Evolutionary conservation across 306 rosid genomes (phyloP).

Genomic region (Canavalia gladiata): DNA sequence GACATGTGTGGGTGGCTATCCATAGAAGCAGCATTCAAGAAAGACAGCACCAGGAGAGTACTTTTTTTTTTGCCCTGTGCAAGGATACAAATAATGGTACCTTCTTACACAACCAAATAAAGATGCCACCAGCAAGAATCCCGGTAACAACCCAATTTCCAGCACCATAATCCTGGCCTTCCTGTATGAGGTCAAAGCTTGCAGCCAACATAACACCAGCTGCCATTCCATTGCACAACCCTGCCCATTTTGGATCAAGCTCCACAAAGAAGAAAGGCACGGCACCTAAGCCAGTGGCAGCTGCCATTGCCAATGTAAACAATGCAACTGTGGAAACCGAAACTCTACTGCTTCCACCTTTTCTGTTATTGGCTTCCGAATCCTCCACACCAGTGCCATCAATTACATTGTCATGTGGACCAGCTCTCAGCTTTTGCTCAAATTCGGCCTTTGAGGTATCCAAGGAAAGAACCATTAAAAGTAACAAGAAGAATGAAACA

Average conservation of each 20-base stretch:
- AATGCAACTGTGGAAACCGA: slow-evolving; percentile 73
- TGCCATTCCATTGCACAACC: slow-evolving; percentile 82
- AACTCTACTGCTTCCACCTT: slow-evolving; percentile 59
- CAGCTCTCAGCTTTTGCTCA: slow-evolving; percentile 55
- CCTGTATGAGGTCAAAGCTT: slow-evolving; percentile 75
- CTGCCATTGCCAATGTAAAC: slow-evolving; percentile 78
- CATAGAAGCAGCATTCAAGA: neutral
- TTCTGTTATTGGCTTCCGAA: slow-evolving; percentile 49
- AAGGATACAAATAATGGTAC: slow-evolving; percentile 34
- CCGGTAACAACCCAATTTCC: slow-evolving; percentile 77
- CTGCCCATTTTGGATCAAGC: slow-evolving; percentile 80
- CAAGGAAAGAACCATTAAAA: slow-evolving; percentile 50
- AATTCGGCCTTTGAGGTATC: slow-evolving; percentile 53
- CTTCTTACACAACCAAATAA: slow-evolving; percentile 77
- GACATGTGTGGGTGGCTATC: neutral
- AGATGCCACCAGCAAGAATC: slow-evolving; percentile 69
- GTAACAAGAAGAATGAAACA: slow-evolving; percentile 41
- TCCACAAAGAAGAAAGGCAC: slow-evolving; percentile 84
- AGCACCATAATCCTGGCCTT: slow-evolving; percentile 72
- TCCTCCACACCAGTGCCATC: slow-evolving; percentile 66
- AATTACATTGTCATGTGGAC: slow-evolving; percentile 61
- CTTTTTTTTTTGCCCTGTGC: neutral
- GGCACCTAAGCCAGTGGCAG: slow-evolving; percentile 82
- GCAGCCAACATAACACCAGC: slow-evolving; percentile 87
- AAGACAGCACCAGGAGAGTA: neutral